These are phyloP conservation scores for Aspergillus sp. DNA, from an alignment of 2,329 filamentous ascomycete species.

Conservation along the genomic window DNA sequence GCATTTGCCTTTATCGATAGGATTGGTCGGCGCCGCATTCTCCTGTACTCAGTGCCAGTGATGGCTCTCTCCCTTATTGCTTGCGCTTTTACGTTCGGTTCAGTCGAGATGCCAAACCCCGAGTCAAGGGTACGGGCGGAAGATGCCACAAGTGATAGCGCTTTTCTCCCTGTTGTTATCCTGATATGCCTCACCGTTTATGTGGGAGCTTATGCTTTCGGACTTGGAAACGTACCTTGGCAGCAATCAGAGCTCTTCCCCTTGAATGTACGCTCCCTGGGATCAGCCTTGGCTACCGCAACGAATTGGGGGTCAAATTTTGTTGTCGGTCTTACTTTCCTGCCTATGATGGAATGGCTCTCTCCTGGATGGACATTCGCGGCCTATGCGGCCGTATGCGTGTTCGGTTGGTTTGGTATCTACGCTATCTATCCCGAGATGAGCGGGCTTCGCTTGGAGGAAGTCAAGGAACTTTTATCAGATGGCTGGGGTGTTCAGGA, in stretches of 20 bases:
- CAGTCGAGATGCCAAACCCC: conserved; percentile 53
- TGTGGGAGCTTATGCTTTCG: conserved; percentile 81
- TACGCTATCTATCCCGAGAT: conserved; percentile 85
- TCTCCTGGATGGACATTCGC: conserved; percentile 77
- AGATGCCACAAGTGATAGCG: conserved; percentile 25
- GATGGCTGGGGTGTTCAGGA: conserved; percentile 71
- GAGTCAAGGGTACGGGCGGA: conserved; percentile 21
- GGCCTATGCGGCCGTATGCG: conserved; percentile 73
- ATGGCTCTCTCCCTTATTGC: conserved; percentile 75
- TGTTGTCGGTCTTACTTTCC: conserved; percentile 78
- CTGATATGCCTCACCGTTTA: conserved; percentile 78
- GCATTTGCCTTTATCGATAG: conserved; percentile 77
- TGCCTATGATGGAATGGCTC: conserved; percentile 80
- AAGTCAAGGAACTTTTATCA: conserved; percentile 70
- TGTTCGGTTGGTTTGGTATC: conserved; percentile 65
- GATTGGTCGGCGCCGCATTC: conserved; percentile 74
- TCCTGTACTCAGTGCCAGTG: conserved; percentile 79
- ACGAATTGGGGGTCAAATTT: conserved; percentile 92
- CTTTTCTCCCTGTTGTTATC: conserved; percentile 55
- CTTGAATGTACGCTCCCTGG: conserved; percentile 61
- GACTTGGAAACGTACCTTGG: conserved; percentile 92
- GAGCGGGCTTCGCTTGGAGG: conserved; percentile 76
- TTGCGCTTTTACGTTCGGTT: conserved; percentile 72
- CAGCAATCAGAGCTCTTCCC: conserved; percentile 94
- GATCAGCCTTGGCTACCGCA: conserved; percentile 64